phyloP scores from a whole-genome alignment of 306 rosid species.

The Styphnolobium japonicum region DNA sequence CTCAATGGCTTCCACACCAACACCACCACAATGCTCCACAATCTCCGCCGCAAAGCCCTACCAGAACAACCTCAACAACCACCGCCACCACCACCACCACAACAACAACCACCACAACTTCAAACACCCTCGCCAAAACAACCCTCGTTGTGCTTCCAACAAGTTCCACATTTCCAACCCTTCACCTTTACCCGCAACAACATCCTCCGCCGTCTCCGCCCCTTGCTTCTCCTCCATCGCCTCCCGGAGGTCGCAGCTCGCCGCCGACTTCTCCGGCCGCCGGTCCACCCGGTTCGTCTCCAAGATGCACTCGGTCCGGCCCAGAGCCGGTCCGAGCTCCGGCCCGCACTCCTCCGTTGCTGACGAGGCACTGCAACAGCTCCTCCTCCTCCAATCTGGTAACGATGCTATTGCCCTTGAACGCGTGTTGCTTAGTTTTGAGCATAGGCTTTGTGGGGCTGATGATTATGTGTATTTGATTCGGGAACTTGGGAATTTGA shows the following conservation, averaged over 20 bases:
- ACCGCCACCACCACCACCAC: slow-evolving; percentile 43
- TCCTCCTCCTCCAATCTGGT: slow-evolving; percentile 45
- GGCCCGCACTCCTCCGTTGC: slow-evolving; percentile 55
- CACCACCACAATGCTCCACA: slow-evolving; percentile 20
- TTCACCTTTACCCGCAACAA: slow-evolving; percentile 32
- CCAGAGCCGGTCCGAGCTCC: slow-evolving; percentile 45
- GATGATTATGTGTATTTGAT: slow-evolving; percentile 74
- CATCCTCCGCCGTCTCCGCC: no score
- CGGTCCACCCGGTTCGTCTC: slow-evolving; percentile 77
- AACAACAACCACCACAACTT: slow-evolving; percentile 37
- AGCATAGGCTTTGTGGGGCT: slow-evolving; percentile 50
- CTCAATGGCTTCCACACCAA: slow-evolving; percentile 34
- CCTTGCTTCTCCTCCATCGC: no score
- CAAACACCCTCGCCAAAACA: slow-evolving; percentile 39
- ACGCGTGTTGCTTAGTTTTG: slow-evolving; percentile 51
- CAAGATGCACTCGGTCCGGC: slow-evolving; percentile 72
- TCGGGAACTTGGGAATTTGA: slow-evolving; percentile 68
- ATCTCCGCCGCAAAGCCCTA: slow-evolving; percentile 61
- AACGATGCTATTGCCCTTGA: slow-evolving; percentile 47
- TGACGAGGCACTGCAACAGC: slow-evolving; percentile 64
- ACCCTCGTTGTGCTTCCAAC: slow-evolving; percentile 40
- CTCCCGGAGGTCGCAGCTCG: slow-evolving; percentile 56
- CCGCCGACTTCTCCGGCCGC: slow-evolving; percentile 71
- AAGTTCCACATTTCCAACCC: slow-evolving; percentile 49
- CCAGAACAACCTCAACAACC: slow-evolving; percentile 34